Percentiles rank a stretch among this genome's conserved stretches.
phyloP scores from a whole-genome alignment of 192 early-diverging fungal genomes.

The Glomus cerebriforme region DNA sequence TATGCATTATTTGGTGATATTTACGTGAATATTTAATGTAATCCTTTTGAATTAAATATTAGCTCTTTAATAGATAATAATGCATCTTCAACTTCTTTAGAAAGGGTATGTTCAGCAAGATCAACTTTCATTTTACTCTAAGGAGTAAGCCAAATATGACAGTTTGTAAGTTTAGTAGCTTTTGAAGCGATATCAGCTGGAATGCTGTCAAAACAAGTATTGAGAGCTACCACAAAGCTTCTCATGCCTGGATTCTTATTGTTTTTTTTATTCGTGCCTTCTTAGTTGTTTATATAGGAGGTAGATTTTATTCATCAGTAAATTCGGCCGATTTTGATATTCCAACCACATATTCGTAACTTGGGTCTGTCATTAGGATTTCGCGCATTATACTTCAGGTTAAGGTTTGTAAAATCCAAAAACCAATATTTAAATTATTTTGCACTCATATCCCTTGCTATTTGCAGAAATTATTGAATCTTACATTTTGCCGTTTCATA shows the following conservation, averaged over 20 bases:
- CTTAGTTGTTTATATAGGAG: slow-evolving; percentile 30
- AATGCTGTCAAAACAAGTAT: slow-evolving; percentile 31
- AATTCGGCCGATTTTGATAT: slow-evolving; percentile 29
- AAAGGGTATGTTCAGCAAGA: too few relatives aligned
- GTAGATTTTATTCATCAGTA: slow-evolving; percentile 33
- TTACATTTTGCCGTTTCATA: slow-evolving; percentile 4
- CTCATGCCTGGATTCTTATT: slow-evolving; percentile 33
- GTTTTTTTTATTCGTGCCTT: slow-evolving; percentile 34
- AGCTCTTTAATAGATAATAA: too few relatives aligned
- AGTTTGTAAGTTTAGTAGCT: too few relatives aligned
- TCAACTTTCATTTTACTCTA: too few relatives aligned
- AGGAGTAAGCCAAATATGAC: too few relatives aligned
- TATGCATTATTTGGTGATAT: too few relatives aligned
- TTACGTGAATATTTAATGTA: too few relatives aligned
- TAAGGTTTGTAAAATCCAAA: slow-evolving; percentile 29
- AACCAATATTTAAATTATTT: slow-evolving; percentile 8
- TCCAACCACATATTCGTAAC: slow-evolving; percentile 31
- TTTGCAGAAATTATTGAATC: slow-evolving; percentile 11
- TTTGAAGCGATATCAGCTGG: slow-evolving; percentile 11
- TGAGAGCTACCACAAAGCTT: slow-evolving; percentile 22
- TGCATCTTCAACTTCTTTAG: too few relatives aligned
- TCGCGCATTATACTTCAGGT: slow-evolving; percentile 22
- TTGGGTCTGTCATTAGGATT: slow-evolving; percentile 30
- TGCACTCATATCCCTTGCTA: not conserved
- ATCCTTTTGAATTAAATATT: too few relatives aligned